Evolutionary conservation across 257 asterid species (phyloP).

Genomic region (Solanum arcanum): DNA sequence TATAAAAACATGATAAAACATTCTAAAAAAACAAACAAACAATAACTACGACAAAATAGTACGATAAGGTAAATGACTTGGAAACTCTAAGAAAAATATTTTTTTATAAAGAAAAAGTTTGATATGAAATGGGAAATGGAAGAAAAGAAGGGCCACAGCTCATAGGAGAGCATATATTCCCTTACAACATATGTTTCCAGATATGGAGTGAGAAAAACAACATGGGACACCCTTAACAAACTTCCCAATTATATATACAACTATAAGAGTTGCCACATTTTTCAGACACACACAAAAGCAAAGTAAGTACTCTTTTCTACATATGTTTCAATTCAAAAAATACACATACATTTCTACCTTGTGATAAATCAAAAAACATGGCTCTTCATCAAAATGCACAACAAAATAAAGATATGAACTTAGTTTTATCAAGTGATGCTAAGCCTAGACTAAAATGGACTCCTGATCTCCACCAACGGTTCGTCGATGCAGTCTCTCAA

Average conservation of each 20-base stretch:
- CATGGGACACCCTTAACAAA: slow-evolving; percentile 34
- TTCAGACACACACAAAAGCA: slow-evolving; percentile 14
- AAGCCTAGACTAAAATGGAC: slow-evolving; percentile 94
- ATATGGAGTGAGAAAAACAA: slow-evolving; percentile 78
- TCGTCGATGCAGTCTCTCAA: slow-evolving; percentile 55
- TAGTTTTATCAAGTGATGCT: slow-evolving; percentile 75
- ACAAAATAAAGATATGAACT: slow-evolving; percentile 38
- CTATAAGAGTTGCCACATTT: slow-evolving; percentile 20
- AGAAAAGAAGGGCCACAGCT: slow-evolving; percentile 51
- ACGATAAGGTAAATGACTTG: not conserved
- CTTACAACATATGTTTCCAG: slow-evolving; percentile 59
- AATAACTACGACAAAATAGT: not conserved
- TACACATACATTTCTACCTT: not conserved
- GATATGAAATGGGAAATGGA: slow-evolving; percentile 61
- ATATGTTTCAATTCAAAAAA: not conserved
- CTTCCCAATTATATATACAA: slow-evolving; percentile 54
- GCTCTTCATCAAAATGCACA: slow-evolving; percentile 29
- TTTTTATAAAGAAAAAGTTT: not conserved
- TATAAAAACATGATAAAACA: not conserved
- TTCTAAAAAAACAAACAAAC: not conserved
- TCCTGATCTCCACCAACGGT: slow-evolving; percentile 65
- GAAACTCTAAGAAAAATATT: not conserved
- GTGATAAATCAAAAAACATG: slow-evolving; percentile 18
- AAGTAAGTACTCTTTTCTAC: slow-evolving; percentile 1
- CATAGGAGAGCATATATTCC: slow-evolving; percentile 70